Conservation (phyloP, 1,139 yeast genomes). For the Geotrichum restrictum region DNA sequence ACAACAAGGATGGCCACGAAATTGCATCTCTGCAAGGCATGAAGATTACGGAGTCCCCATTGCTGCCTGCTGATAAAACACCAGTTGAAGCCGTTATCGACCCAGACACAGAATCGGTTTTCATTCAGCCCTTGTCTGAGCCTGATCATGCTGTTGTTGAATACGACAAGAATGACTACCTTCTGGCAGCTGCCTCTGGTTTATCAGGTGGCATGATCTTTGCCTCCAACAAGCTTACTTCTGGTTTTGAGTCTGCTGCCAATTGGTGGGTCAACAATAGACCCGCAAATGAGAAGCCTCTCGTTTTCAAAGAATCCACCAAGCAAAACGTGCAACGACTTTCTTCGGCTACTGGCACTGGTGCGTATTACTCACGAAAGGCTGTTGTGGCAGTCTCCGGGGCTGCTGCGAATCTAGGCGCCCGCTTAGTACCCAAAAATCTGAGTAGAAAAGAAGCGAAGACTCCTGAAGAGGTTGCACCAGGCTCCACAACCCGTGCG, state of each 20-base stretch:
- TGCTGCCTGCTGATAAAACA: slow-evolving; percentile 16
- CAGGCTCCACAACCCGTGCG: neutral
- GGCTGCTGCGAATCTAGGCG: slow-evolving; percentile 16
- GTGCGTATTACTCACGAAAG: slow-evolving; percentile 17
- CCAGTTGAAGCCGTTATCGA: slow-evolving; percentile 17
- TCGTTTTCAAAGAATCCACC: slow-evolving; percentile 17
- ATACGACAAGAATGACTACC: slow-evolving; percentile 11
- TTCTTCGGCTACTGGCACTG: slow-evolving; percentile 16
- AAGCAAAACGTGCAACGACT: slow-evolving; percentile 13
- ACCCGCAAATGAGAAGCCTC: slow-evolving; percentile 17
- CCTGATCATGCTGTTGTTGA: neutral
- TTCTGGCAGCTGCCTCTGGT: slow-evolving; percentile 18
- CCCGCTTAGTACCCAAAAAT: slow-evolving; percentile 16
- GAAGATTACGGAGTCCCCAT: slow-evolving; percentile 4
- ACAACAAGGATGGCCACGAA: slow-evolving; percentile 15
- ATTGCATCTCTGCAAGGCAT: slow-evolving; percentile 14
- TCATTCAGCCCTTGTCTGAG: slow-evolving; percentile 8
- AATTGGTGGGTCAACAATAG: slow-evolving; percentile 19
- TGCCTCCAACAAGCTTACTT: slow-evolving; percentile 14
- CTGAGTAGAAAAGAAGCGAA: neutral
- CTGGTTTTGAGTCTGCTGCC: slow-evolving; percentile 19
- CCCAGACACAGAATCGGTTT: neutral
- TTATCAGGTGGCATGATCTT: slow-evolving; percentile 16
- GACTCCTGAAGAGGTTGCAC: neutral
- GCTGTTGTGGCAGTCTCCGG: slow-evolving; percentile 16